Conservation (phyloP, 345 rosid genomes). For the Arabis alpina region DNA sequence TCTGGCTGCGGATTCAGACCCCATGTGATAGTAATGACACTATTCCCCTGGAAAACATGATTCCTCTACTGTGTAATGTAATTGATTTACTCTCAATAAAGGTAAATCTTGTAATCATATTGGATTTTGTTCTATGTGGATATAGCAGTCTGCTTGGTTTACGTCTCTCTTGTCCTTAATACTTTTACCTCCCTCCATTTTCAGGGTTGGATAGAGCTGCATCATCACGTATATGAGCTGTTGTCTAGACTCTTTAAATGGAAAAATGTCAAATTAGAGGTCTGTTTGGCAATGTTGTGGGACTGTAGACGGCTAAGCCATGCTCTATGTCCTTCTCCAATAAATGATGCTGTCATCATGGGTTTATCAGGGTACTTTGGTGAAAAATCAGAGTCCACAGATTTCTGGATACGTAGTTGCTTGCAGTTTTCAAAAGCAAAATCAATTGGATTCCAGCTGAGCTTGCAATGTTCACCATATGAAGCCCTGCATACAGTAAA, state of each 20-base stretch:
- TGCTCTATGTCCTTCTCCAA: too few species aligned
- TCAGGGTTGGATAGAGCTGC: constrained; percentile 61
- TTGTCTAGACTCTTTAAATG: constrained; percentile 50
- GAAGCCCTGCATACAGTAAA: too few species aligned
- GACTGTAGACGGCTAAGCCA: too few species aligned
- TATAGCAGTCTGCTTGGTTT: not conserved
- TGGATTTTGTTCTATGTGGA: not conserved
- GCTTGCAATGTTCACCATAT: too few species aligned
- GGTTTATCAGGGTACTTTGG: too few species aligned
- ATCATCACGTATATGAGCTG: constrained; percentile 49
- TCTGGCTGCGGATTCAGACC: constrained; percentile 50
- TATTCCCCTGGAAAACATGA: constrained; percentile 39
- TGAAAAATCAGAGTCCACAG: too few species aligned
- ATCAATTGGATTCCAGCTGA: too few species aligned
- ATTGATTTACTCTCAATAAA: constrained; percentile 65
- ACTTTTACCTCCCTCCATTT: constrained; percentile 4
- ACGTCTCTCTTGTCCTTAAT: not conserved
- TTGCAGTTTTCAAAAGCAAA: too few species aligned
- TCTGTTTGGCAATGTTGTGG: too few species aligned
- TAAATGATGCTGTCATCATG: too few species aligned
- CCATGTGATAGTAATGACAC: constrained; percentile 40
- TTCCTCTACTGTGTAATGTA: constrained; percentile 55
- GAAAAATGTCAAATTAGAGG: constrained; percentile 43
- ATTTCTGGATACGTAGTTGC: too few species aligned
- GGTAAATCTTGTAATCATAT: constrained; percentile 44